A percentile compares a stretch with the other conserved stretches of the same genome.
Conservation (phyloP, 2,329 filamentous ascomycete genomes). For the Trichoderma pleuroti region DNA sequence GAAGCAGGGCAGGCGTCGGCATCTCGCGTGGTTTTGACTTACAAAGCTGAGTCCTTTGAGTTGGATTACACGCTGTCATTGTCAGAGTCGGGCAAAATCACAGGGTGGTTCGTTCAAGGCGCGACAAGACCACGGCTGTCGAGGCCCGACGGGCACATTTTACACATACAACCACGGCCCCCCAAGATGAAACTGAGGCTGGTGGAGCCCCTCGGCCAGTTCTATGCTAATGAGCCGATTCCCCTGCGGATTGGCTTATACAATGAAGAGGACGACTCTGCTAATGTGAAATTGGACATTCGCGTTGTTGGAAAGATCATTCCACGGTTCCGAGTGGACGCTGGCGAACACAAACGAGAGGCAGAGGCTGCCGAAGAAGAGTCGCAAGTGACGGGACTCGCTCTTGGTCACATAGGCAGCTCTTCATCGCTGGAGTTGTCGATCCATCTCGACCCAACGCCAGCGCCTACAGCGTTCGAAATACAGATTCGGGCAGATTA, state of each 20-base stretch:
- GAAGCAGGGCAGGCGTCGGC: constrained; percentile 77
- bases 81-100: constrained; percentile 38
- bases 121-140: constrained; percentile 45
- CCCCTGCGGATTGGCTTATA: constrained; percentile 64
- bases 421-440: constrained; percentile 42
- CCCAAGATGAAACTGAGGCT: constrained; percentile 82
- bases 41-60: constrained; percentile 64
- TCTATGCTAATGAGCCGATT: constrained; percentile 81
- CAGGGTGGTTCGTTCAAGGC: constrained; percentile 50
- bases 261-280: constrained; percentile 81
- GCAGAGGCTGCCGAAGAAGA: constrained; percentile 40
- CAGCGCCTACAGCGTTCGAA: constrained; percentile 56
- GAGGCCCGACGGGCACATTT: constrained; percentile 49
- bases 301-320: constrained; percentile 58
- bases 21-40: constrained; percentile 56
- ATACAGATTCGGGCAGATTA: constrained; percentile 74
- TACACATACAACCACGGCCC: constrained; percentile 80
- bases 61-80: constrained; percentile 63
- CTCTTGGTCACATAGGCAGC: constrained; percentile 47
- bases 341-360: constrained; percentile 34
- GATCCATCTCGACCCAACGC: constrained; percentile 49
- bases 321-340: constrained; percentile 44
- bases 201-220: constrained; percentile 61
- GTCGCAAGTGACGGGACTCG: constrained; percentile 40
- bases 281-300: constrained; percentile 67